These are phyloP conservation scores for Stagonosporopsis chrysanthemi DNA, from an alignment of 2,329 filamentous ascomycete species.

Conservation along the genomic window DNA sequence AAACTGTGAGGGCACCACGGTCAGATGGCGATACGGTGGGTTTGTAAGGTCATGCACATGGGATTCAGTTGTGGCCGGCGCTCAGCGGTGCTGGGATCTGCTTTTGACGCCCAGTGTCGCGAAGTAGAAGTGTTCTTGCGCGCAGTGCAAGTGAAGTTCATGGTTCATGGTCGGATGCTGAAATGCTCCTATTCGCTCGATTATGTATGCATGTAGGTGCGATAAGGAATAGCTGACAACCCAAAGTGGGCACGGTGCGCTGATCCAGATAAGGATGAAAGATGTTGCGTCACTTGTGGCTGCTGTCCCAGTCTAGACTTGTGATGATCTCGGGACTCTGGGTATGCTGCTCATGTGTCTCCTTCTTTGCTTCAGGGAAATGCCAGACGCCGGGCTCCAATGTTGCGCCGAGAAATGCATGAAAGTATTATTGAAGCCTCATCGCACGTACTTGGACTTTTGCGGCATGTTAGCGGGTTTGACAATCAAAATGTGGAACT, in stretches of 20 bases:
- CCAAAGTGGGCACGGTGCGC: constrained; percentile 30
- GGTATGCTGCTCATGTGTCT: constrained; percentile 33
- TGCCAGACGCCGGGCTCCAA: constrained; percentile 23
- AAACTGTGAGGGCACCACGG: neutral
- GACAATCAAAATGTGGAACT: neutral
- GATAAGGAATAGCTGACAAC: constrained; percentile 33
- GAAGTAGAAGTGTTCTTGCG: neutral
- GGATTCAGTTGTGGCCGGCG: too few species aligned
- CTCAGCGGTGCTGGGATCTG: neutral
- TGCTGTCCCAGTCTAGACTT: constrained; percentile 16
- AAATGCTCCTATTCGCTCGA: constrained; percentile 23
- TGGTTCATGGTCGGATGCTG: constrained; percentile 2
- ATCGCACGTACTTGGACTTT: constrained; percentile 50
- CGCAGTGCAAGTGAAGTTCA: neutral
- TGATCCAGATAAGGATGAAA: constrained; percentile 46
- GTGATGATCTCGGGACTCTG: constrained; percentile 21
- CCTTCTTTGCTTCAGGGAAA: constrained; percentile 17
- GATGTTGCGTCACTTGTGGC: constrained; percentile 34
- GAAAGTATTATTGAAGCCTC: constrained; percentile 23
- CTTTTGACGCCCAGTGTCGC: neutral
- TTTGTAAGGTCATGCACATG: neutral
- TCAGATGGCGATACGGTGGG: neutral
- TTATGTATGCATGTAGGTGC: constrained; percentile 21
- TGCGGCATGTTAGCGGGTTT: constrained; percentile 19
- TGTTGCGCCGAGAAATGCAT: constrained; percentile 13